Percentiles rank a stretch among this genome's conserved stretches.
phyloP scores from a whole-genome alignment of 2,329 filamentous ascomycete species.

The Salinomyces thailandicus region DNA sequence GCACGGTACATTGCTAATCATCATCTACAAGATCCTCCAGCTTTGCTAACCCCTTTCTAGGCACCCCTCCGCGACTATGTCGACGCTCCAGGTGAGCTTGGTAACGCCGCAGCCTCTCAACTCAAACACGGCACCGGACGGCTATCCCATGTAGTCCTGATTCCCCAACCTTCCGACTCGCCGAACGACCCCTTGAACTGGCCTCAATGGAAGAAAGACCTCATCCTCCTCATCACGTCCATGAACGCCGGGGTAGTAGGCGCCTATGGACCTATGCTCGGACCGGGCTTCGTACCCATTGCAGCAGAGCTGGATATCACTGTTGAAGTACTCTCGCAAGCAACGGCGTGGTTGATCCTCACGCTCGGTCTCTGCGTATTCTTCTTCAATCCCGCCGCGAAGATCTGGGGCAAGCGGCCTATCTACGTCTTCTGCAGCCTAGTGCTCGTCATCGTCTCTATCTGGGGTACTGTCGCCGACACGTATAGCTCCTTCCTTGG shows the following conservation, averaged over 20 bases:
- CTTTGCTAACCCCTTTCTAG: no score
- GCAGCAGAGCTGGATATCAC: conserved; percentile 34
- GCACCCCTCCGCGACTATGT: conserved; percentile 39
- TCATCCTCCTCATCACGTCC: conserved; percentile 36
- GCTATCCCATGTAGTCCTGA: conserved; percentile 16
- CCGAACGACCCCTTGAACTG: conserved; percentile 41
- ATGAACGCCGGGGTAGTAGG: conserved; percentile 40
- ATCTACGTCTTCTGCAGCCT: conserved; percentile 39
- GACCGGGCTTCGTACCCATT: conserved; percentile 40
- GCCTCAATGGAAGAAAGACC: conserved; percentile 38
- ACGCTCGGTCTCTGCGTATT: conserved; percentile 39
- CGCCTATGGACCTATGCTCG: conserved; percentile 43
- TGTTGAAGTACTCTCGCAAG: conserved; percentile 35
- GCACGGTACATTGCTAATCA: no score
- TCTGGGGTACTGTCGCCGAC: conserved; percentile 37
- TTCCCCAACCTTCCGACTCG: conserved; percentile 40
- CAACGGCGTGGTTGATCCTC: conserved; percentile 41
- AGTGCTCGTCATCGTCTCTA: conserved; percentile 37
- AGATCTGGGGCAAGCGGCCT: conserved; percentile 41
- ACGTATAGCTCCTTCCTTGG: conserved; percentile 38
- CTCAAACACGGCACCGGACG: conserved; percentile 25
- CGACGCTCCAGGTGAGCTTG: conserved; percentile 39
- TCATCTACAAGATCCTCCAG: no score
- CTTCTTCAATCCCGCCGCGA: conserved; percentile 41
- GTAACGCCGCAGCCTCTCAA: conserved; percentile 31